Base-by-base conservation (phyloP, 2,329 filamentous ascomycete genomes). In the Sporothrix inflata region DNA sequence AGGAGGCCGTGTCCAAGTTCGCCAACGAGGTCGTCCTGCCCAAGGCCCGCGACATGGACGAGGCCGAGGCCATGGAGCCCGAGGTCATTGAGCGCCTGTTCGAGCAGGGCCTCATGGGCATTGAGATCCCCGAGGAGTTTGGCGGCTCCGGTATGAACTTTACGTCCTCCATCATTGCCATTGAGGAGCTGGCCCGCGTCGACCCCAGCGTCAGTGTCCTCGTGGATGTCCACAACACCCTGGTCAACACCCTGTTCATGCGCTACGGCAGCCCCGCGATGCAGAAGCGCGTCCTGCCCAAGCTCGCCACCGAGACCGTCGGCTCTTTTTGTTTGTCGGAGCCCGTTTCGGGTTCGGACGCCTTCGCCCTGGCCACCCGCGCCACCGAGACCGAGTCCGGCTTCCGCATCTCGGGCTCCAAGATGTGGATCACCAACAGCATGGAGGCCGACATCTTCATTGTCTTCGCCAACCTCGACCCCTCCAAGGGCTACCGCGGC, bases 351-450 rank as follows among this genome's bases (percentile, higher is more conserved):
- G 96, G 96, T 27, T 97, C 94, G 0, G 96, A 99, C 80, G 96
- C 96, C 53, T 99, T 99, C 79, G 97, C 97, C 0, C 87, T 99
- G 75, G 92, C 94, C 76, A 98, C 96, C 72, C 94, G 93, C 81
- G 96, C 96, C 57, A 90, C 89, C 72, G 93, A 94, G 85, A 96
- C 93, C 0, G 86, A 89, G 27, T 88, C 90, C 75, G 94, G 95
- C 45, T 99, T 95, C 85, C 91, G 87, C 83, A 92, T 99, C 82
- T 92, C 89, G 74, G 96, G 96, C 67, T 90, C 89, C 82, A 99
- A 99, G 89, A 99, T 99, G 96, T 99, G 96, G 96, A 99, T 99
- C 83, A 99, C 96, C 75, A 99, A 99, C 87, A 92, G 92, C 68
- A 91, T 95, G 85, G 96, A 99, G 84, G 92, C 96, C 24, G 90